These are phyloP conservation scores for Candida ortonii DNA, from an alignment of 805 yeast genomes.

Conservation along the genomic window DNA sequence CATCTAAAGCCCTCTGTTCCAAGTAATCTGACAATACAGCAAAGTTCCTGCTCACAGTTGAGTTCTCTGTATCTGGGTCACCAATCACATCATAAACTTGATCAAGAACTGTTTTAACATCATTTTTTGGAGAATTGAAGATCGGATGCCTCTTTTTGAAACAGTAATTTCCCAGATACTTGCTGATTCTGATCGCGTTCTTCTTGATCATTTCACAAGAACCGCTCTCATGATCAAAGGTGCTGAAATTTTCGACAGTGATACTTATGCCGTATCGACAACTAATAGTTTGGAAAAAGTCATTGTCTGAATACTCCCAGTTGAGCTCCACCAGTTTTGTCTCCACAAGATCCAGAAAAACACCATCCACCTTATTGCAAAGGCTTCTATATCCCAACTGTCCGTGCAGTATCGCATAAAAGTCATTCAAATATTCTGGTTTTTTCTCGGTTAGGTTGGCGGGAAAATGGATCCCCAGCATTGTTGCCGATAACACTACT, in stretches of 20 bases:
- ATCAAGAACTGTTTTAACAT: conserved; percentile 71
- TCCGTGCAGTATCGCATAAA: conserved; percentile 64
- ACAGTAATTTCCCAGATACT: conserved; percentile 53
- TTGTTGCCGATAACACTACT: conserved; percentile 37
- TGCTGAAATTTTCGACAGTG: conserved; percentile 55
- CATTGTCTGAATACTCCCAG: conserved; percentile 52
- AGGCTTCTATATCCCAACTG: conserved; percentile 66
- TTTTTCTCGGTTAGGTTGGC: conserved; percentile 10
- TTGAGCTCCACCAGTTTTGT: conserved; percentile 44
- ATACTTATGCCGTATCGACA: conserved; percentile 75
- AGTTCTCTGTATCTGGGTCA: conserved; percentile 49
- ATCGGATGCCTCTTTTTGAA: conserved; percentile 58
- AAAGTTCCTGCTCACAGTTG: conserved; percentile 44
- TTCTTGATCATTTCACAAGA: conserved; percentile 37
- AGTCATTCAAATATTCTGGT: conserved; percentile 36
- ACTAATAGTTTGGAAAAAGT: conserved; percentile 70
- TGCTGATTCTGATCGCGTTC: conserved; percentile 35
- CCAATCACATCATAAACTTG: conserved; percentile 68
- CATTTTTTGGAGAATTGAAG: conserved; percentile 58
- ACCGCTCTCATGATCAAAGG: conserved; percentile 62
- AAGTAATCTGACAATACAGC: conserved; percentile 46
- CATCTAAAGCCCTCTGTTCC: conserved; percentile 41
- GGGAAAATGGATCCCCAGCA: conserved; percentile 39
- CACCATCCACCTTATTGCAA: conserved; percentile 65
- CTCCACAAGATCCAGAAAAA: conserved; percentile 60